Evolutionary conservation across 805 yeast species (phyloP).

Genomic region (Myxozyma lipomycoides): DNA sequence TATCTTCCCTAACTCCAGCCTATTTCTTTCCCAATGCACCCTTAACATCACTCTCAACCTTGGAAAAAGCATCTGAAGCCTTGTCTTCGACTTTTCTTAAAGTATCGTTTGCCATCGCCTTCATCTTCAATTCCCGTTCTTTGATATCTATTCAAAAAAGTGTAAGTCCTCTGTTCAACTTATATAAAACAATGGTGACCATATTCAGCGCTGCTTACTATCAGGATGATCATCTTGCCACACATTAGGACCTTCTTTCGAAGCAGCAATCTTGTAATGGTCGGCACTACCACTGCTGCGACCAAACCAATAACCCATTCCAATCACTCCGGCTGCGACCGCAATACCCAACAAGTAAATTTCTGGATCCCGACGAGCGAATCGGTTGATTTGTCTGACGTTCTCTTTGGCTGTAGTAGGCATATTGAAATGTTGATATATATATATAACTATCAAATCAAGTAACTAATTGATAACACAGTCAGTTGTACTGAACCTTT

Average conservation of each 20-base stretch:
- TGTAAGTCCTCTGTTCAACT: not conserved
- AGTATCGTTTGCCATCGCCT: not conserved
- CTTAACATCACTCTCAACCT: not conserved
- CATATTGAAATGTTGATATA: not conserved
- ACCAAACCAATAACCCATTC: slow-evolving; percentile 25
- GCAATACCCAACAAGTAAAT: slow-evolving; percentile 17
- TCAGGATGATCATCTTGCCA: slow-evolving; percentile 1
- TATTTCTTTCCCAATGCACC: not conserved
- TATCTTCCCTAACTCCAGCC: no score
- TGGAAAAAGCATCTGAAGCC: not conserved
- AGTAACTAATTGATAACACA: no score
- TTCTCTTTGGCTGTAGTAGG: not conserved
- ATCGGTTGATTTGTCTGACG: slow-evolving; percentile 8
- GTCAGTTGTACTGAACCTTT: no score
- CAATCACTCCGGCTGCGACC: slow-evolving; percentile 9
- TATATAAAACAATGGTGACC: not conserved
- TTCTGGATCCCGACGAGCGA: slow-evolving; percentile 23
- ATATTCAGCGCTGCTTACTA: not conserved
- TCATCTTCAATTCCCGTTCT: no score
- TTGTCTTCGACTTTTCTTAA: not conserved
- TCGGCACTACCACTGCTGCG: slow-evolving; percentile 9
- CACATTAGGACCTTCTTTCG: not conserved
- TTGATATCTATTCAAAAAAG: no score
- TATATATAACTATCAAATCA: no score
- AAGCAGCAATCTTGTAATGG: not conserved